phyloP scores from a whole-genome alignment of 495 filamentous ascomycete genomes.

The Mytilinidion resinicola region DNA sequence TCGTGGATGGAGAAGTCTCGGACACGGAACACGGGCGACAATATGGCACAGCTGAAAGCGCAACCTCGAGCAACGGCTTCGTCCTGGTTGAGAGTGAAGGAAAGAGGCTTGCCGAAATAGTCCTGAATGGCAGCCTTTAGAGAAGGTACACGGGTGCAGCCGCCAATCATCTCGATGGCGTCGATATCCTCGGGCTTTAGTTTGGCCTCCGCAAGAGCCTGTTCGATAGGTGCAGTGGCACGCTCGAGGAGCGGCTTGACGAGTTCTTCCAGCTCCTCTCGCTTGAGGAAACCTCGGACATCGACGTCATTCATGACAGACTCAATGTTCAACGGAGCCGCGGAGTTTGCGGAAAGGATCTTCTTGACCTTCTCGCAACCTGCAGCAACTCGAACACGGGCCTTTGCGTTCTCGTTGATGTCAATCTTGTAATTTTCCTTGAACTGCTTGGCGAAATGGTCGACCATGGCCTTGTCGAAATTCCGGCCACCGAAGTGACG shows the following conservation, averaged over 20 bases:
- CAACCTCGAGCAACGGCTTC: constrained; percentile 95
- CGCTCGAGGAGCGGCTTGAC: constrained; percentile 78
- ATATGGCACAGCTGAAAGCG: constrained; percentile 96
- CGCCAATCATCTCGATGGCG: constrained; percentile 86
- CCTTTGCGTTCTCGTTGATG: constrained; percentile 82
- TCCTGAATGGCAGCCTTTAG: constrained; percentile 84
- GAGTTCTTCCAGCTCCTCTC: constrained; percentile 89
- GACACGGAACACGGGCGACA: constrained; percentile 97
- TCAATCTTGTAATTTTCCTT: constrained; percentile 43
- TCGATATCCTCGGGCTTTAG: constrained; percentile 89
- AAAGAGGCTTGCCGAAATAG: constrained; percentile 87
- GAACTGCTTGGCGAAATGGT: constrained; percentile 93
- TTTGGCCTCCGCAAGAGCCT: constrained; percentile 86
- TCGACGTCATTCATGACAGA: constrained; percentile 98
- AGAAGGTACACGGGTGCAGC: constrained; percentile 86
- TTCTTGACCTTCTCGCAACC: constrained; percentile 98
- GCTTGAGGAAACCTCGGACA: constrained; percentile 80
- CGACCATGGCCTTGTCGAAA: constrained; percentile 89
- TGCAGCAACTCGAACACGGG: constrained; percentile 73
- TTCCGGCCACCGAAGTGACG: constrained; percentile 96
- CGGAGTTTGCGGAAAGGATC: constrained; percentile 90
- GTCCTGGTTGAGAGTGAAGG: constrained; percentile 97
- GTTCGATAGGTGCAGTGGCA: constrained; percentile 67
- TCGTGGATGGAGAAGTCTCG: constrained; percentile 97
- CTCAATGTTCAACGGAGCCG: constrained; percentile 94